Base-by-base conservation (phyloP, 305 asterid species). In the Caryopteris hybrid region DNA sequence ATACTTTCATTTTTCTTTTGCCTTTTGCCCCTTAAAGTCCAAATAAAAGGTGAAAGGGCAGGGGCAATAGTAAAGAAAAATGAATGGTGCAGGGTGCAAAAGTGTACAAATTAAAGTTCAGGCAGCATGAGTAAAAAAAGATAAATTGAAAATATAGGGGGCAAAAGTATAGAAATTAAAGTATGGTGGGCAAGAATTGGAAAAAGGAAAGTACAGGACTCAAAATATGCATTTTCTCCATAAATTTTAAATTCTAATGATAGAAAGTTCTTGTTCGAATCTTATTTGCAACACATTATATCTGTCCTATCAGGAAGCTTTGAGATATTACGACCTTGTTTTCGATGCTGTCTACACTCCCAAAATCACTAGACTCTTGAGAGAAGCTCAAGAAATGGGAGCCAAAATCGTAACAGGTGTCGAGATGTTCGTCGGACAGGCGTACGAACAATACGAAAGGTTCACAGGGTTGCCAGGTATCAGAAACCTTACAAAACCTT, bases 271-370 rank as follows among this genome's bases (percentile, higher is more conserved):
- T 2, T 52, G 16, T 14, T n/a, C n/a, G n/a, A n/a, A n/a, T n/a
- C n/a, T n/a, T n/a, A n/a, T n/a, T n/a, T n/a, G n/a, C n/a, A n/a
- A n/a, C n/a, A n/a, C n/a, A 10, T 27, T 58, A 8, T 6, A 1
- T 55, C 39, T 68, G 43, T 5, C 69, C 57, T 68, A 72, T 63
- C 87, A 91, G 99, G 97, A 89, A 74, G 90, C 83, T 60, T 81
- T 94, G 74, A 73, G 73, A 70, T 58, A 86, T 67, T 91, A 89
- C 38, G 81, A 83, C 60, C 86, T 94, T 5, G 96, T 89, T 20
- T 94, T 91, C n/a, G 97, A 94, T 50, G 96, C 96, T 42, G 92
- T 94, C 33, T 91, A 91, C 84, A 84, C 95, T 10, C 97, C 97
- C 58, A 91, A 83, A 83, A 87, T 87, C 79, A 91, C 99, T 6